Evolutionary conservation across 2,329 filamentous ascomycete species (phyloP).

Genomic region (Meredithiella fracta): DNA sequence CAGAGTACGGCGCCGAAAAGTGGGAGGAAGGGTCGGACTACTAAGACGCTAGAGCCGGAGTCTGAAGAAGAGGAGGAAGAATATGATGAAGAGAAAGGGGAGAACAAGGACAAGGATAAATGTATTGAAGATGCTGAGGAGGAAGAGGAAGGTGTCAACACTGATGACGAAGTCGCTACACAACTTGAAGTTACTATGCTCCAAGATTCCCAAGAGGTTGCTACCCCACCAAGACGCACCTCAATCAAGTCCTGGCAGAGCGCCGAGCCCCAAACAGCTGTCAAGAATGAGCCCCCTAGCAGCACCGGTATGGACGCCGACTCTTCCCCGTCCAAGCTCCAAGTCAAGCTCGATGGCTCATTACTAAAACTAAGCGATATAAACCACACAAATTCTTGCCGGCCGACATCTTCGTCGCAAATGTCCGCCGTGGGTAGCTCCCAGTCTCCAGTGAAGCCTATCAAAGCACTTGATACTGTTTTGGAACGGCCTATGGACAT

Average conservation of each 20-base stretch:
- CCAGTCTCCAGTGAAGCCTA: conserved; percentile 45
- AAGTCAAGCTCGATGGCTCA: conserved; percentile 6
- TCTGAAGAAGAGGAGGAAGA: conserved; percentile 4
- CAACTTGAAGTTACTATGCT: conserved; percentile 9
- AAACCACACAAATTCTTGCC: conserved; percentile 46
- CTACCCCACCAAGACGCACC: not conserved
- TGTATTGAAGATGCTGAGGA: not conserved
- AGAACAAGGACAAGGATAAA: conserved; percentile 2
- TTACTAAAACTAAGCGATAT: conserved; percentile 19
- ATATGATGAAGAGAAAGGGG: not conserved
- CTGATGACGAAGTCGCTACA: conserved; percentile 10
- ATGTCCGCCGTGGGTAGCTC: conserved; percentile 33
- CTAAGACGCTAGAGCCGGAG: not conserved
- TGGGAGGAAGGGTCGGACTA: not conserved
- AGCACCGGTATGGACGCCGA: conserved; percentile 1
- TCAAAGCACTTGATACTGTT: conserved; percentile 60
- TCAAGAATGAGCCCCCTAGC: conserved; percentile 7
- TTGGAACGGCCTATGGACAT: conserved; percentile 90
- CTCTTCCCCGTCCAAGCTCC: conserved; percentile 6
- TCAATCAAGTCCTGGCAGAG: not conserved
- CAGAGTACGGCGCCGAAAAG: not conserved
- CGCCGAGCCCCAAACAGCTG: not conserved
- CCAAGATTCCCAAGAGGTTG: not conserved
- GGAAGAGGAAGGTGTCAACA: conserved; percentile 1
- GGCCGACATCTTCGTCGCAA: conserved; percentile 21